These are phyloP conservation scores for Tuber aestivum DNA, from an alignment of 495 filamentous ascomycete species.

Conservation along the genomic window DNA sequence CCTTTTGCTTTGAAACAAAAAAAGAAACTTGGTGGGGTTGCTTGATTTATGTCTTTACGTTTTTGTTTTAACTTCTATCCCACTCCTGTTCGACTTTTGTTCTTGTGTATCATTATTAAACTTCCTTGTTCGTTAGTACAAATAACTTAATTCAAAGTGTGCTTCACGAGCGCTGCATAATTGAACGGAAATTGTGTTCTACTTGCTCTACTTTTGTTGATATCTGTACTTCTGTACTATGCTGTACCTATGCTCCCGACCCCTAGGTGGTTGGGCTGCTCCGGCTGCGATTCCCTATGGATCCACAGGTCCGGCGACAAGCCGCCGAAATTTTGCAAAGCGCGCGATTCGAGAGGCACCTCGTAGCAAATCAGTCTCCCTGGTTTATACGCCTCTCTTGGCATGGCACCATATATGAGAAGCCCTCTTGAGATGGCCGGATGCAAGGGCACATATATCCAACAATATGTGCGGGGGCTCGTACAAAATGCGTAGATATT, in stretches of 20 bases:
- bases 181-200: background rate
- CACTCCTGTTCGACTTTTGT: background rate
- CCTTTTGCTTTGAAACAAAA: background rate
- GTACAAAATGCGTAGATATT: background rate
- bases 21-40: background rate
- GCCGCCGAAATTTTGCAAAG: background rate
- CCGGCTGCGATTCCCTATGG: background rate
- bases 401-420: background rate
- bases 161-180: background rate
- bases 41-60: background rate
- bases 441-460: background rate
- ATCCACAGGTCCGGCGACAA: background rate
- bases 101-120: background rate
- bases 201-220: background rate
- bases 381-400: background rate
- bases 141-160: background rate
- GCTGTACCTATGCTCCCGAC: background rate
- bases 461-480: background rate
- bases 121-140: background rate
- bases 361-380: background rate
- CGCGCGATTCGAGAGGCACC: background rate
- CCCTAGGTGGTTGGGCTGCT: background rate
- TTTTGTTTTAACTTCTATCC: background rate
- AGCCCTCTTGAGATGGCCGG: background rate
- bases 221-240: background rate